Conservation (phyloP, 2,329 filamentous ascomycete genomes). For the Colletotrichum musicola region DNA sequence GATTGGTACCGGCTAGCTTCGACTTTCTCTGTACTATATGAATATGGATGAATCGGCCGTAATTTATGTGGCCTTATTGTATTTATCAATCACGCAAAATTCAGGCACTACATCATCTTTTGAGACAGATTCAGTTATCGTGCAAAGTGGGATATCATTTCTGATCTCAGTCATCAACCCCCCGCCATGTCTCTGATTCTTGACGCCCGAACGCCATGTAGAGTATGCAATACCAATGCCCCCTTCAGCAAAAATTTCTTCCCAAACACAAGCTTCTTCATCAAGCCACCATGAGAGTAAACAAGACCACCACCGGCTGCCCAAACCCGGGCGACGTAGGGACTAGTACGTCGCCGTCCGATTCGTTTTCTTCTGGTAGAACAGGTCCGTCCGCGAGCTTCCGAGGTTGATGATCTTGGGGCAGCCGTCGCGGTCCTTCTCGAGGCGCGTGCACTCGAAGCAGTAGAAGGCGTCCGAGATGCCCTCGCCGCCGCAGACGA, state of each 20-base stretch:
- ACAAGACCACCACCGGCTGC: slow-evolving; percentile 41
- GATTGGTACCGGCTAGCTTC: slow-evolving; percentile 36
- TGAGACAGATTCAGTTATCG: background rate
- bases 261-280: slow-evolving; percentile 38
- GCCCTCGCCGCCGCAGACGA: slow-evolving; percentile 97
- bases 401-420: slow-evolving; percentile 99
- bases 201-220: slow-evolving; percentile 44
- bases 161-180: slow-evolving; percentile 5
- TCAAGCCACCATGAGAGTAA: background rate
- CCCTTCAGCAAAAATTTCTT: slow-evolving; percentile 5
- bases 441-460: slow-evolving; percentile 96
- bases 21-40: slow-evolving; percentile 41
- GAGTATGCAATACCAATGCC: slow-evolving; percentile 35
- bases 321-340: slow-evolving; percentile 62
- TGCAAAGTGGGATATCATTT: slow-evolving; percentile 20
- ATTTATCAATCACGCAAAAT: slow-evolving; percentile 2
- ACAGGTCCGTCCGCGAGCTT: slow-evolving; percentile 90
- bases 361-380: slow-evolving; percentile 77
- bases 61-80: slow-evolving; percentile 18
- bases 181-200: background rate
- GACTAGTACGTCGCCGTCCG: slow-evolving; percentile 68
- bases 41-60: slow-evolving; percentile 30
- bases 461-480: slow-evolving; percentile 99
- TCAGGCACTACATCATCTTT: background rate
- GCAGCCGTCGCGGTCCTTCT: slow-evolving; percentile 97